These are phyloP conservation scores for Magnolia sinica DNA, from an alignment of 164 flowering plant genomes.

Conservation along the genomic window DNA sequence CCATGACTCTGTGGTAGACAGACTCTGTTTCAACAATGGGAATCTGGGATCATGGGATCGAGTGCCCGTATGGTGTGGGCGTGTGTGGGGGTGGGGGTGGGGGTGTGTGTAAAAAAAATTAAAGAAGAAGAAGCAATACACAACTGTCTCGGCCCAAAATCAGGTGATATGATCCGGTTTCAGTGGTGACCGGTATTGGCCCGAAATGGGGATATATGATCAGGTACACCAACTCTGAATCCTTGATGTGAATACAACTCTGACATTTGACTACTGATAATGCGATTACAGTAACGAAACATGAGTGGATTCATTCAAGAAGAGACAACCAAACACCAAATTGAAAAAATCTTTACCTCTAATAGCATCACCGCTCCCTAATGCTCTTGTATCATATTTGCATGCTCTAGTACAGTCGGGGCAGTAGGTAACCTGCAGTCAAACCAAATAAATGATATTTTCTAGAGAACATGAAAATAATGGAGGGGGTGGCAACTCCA, in stretches of 20 bases:
- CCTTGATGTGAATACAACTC: too few species aligned
- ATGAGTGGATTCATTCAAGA: conserved; percentile 66
- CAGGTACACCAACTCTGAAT: neutral
- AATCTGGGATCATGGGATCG: too few species aligned
- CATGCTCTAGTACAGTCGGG: conserved; percentile 96
- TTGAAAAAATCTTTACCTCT: conserved; percentile 76
- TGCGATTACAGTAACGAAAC: conserved; percentile 50
- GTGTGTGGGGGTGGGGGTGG: too few species aligned
- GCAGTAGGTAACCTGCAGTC: conserved; percentile 85
- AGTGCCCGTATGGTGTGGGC: too few species aligned
- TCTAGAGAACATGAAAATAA: too few species aligned
- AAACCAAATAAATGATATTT: neutral
- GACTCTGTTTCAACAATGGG: too few species aligned
- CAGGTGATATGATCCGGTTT: too few species aligned
- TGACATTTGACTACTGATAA: too few species aligned
- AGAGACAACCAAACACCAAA: conserved; percentile 86
- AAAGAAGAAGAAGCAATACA: neutral
- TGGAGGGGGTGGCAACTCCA: too few species aligned
- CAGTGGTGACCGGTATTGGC: neutral
- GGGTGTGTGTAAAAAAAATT: too few species aligned
- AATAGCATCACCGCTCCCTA: conserved; percentile 41
- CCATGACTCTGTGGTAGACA: too few species aligned
- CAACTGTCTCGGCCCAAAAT: neutral
- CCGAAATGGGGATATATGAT: neutral
- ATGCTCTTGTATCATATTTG: conserved; percentile 61